Evolutionary conservation across 345 rosid genomes (phyloP), one percentile per base, ranked within the genome.

Genomic region (Hevea brasiliensis): DNA sequence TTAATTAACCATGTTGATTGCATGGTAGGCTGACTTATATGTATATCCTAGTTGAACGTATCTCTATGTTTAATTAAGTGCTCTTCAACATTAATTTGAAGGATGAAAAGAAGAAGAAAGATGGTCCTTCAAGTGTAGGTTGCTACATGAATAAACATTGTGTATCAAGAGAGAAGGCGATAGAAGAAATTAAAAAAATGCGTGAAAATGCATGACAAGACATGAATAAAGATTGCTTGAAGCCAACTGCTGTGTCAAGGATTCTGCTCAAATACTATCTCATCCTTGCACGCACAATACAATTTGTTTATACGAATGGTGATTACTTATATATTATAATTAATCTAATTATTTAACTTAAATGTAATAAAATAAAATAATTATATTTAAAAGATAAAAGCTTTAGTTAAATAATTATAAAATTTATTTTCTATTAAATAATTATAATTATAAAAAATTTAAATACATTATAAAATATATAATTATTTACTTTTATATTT

Each of bases 71-170:
- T 57, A 32, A 57, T 7, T 2, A 8, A 6, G 8, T 57, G 29
- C 29, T 32, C 37, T 32, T 32, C 4, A 32, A 32, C 37, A 12
- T 51, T 12, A 27, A 26, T 40, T 5, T 37, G 45, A 61, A 68
- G 74, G 54, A 23, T 29, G 74, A 71, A 55, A 53, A 24, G 20
- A 18, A 45, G 45, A 71, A 57, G 45, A 27, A 4, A 15, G 23
- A 59, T 7, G 8, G 17, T 12, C n/a, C 45, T 24, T 71, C 74
- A 0, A 23, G 27, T 6, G 45, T 71, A 1, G 21, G 61, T 11
- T 47, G 67, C 17, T 60, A 48, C 32, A 72, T 60, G 67, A 72
- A 47, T 3, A 45, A 72, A 35, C 17, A 59, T 71, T 65, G 65
- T 12, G 64, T 73, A 8, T 44, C 77, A 3, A 24, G 35, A 58